Percentiles rank a stretch among this genome's conserved stretches.
phyloP scores from a whole-genome alignment of 2,329 filamentous ascomycete genomes.

The Calycina marina region DNA sequence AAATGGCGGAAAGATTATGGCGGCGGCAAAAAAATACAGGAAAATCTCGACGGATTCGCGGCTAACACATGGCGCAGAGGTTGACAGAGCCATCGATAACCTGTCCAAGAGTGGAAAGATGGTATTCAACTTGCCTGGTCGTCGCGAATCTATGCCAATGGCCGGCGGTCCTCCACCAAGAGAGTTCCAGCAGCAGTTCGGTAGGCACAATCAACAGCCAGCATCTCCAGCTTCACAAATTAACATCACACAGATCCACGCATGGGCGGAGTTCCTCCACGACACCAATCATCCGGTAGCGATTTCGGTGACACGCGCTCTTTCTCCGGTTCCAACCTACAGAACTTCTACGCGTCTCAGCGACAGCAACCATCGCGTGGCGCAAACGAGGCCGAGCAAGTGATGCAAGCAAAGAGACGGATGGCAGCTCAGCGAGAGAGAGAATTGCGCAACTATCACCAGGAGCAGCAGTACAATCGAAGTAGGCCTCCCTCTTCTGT shows the following conservation, averaged over 20 bases:
- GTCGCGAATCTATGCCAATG: slow-evolving; percentile 69
- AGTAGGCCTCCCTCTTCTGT: slow-evolving; percentile 77
- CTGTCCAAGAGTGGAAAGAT: slow-evolving; percentile 93
- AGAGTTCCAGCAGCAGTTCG: slow-evolving; percentile 38
- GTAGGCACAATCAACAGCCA: slow-evolving; percentile 29
- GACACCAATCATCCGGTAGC: slow-evolving; percentile 64
- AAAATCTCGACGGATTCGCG: too few species aligned
- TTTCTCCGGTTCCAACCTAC: slow-evolving; percentile 63
- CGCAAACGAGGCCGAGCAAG: slow-evolving; percentile 85
- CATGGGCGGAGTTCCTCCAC: slow-evolving; percentile 45
- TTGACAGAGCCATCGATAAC: slow-evolving; percentile 91
- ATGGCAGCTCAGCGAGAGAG: slow-evolving; percentile 98
- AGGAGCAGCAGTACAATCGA: slow-evolving; percentile 99
- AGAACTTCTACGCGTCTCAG: slow-evolving; percentile 89
- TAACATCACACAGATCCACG: slow-evolving; percentile 47
- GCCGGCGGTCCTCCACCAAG: slow-evolving; percentile 39
- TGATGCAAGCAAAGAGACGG: slow-evolving; percentile 97
- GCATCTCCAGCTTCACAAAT: neutral
- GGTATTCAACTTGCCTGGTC: slow-evolving; percentile 43
- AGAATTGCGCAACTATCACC: slow-evolving; percentile 98
- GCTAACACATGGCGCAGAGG: too few species aligned
- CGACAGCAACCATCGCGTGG: slow-evolving; percentile 77
- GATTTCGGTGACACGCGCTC: slow-evolving; percentile 63
- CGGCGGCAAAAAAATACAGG: too few species aligned
- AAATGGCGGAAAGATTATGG: neutral